Conservation (phyloP, 306 rosid genomes). For the Ormosia emarginata region DNA sequence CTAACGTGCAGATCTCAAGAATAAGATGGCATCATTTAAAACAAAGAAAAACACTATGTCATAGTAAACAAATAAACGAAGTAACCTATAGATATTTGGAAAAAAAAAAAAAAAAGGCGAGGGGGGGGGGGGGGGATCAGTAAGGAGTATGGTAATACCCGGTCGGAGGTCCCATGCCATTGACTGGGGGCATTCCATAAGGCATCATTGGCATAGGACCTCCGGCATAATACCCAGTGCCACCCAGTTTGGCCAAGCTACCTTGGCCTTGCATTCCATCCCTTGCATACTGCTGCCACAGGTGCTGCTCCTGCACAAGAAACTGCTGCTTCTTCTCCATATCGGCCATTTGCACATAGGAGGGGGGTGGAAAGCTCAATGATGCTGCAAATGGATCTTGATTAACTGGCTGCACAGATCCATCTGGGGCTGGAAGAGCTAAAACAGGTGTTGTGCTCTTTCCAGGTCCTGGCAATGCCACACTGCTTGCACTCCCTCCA, state of each 20-base stretch:
- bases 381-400: constrained; percentile 96
- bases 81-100: constrained; percentile 41
- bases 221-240: constrained; percentile 56
- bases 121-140: constrained; percentile 33
- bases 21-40: constrained; percentile 41
- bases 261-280: constrained; percentile 96
- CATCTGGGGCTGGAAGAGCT: constrained; percentile 99
- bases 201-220: constrained; percentile 57
- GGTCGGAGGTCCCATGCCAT: constrained; percentile 71
- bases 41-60: constrained; percentile 40
- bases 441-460: constrained; percentile 68
- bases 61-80: constrained; percentile 39
- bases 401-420: constrained; percentile 77
- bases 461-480: constrained; percentile 81
- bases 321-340: constrained; percentile 92
- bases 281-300: constrained; percentile 86
- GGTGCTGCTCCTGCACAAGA: constrained; percentile 75
- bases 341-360: constrained; percentile 96
- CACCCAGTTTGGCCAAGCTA: constrained; percentile 68
- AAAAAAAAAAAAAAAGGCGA: not conserved
- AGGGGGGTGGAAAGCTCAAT: constrained; percentile 72
- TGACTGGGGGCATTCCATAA: constrained; percentile 85
- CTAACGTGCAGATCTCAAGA: constrained; percentile 53
- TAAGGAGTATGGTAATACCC: constrained; percentile 79
- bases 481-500: constrained; percentile 98